Base-by-base conservation (phyloP, 441 rosid genomes). In the Hura crepitans region DNA sequence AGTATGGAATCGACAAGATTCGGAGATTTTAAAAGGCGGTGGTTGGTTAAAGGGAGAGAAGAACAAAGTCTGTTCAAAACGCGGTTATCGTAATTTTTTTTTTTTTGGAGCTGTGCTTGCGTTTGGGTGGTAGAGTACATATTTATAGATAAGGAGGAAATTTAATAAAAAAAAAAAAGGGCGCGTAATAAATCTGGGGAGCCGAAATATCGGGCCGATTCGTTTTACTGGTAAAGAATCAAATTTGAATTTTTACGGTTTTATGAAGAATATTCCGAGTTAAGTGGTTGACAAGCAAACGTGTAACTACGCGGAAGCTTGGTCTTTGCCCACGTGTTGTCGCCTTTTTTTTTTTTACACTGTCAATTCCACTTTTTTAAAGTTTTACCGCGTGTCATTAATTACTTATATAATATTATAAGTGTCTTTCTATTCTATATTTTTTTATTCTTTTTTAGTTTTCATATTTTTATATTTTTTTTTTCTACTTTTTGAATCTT, bases 241-340 rank as follows among this genome's bases (percentile, higher is more conserved):
- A 15, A 23, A 23, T 43, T 43, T 63, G 53, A 63, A 25, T 25
- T 5, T 62, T 62, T 50, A 62, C 66, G 50, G 66, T 22, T 63
- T 8, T 12, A 14, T 27, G 33, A 0, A 8, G 68, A 63, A 63
- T 63, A 23, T 63, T 63, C 54, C 33, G 27, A 42, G 13, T 20
- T 62, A 45, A 45, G 68, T 64, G 23, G 55, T 28, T 65, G 35
- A 42, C 69, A 50, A 65, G 69, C 18, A 65, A 65, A 4, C 42
- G 39, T 27, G 25, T 47, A 5, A 3, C 10, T 46, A 64, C 68
- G 30, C 51, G 66, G 68, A 64, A 45, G 54, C 68, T 64, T 64
- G 55, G 22, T 27, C 3, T 31, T 22, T 39, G 50, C 51, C 50
- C 66, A 25, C 51, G 68, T 64, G 37, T 27, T 25, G 0, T 59